Evolutionary conservation across 2,329 filamentous ascomycete species (phyloP), one percentile per base, ranked within the genome.

Genomic region (Talaromyces sp.): DNA sequence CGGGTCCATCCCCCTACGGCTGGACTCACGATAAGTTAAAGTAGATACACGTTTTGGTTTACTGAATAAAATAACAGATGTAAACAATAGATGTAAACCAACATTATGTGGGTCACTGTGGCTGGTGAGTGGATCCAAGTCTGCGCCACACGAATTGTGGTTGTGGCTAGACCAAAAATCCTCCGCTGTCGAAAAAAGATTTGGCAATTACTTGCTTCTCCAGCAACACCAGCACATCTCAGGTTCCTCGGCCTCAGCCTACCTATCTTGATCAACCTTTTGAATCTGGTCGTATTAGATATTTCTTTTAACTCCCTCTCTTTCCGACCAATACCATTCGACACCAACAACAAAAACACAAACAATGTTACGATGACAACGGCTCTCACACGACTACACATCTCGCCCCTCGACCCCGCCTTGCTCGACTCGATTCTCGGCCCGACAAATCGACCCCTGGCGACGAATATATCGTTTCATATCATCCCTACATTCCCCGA

Each of bases 401-500:
- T 99, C 69, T 89, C 91, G 16, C 95, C 95, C 55, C 84, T 99
- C 68, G 92, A 88, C 69, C 81, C 89, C 44, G 85, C 89, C 7
- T 84, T 98, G 18, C 81, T 95, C 61, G 83, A 85, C 61, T 81
- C 89, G 56, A 85, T 96, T 63, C 76, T 99, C 55, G 87, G 91
- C 27, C 81, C 88, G 0, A 84, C 88, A 0, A 72, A 91, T 14
- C 84, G 87, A 40, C 81, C 86, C 14, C 80, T 81, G 53, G 91
- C 91, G 23, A 86, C 87, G 64, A 91, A 92, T 72, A 85, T 97
- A 58, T 96, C 93, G n/a, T 97, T 89, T 77, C 94, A 98, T 76
- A 81, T 82, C 5, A 79, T 97, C 67, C 85, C 92, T 71, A 93
- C 93, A 0, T 96, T 96, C 65, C 94, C 94, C 14, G 95, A 99